Evolutionary conservation across 768 basidiomycete genomes (phyloP), one percentile per base, ranked within the genome.

Genomic region (Dioszegia crocea): DNA sequence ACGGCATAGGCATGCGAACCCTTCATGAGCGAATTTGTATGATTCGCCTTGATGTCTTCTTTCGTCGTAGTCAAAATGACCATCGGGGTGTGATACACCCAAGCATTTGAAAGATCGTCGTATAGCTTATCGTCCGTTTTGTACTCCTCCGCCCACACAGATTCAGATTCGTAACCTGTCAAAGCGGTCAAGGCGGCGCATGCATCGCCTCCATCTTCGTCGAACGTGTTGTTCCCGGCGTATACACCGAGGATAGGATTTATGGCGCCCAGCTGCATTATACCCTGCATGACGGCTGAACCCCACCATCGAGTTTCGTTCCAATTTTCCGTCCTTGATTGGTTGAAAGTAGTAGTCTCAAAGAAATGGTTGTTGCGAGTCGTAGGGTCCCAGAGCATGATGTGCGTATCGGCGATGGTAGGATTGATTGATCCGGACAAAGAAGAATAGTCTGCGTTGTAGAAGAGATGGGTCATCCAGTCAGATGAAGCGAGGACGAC

Each of bases 381-480:
- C 5, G 4, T n/a, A 1, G 59, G 59, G 27, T 61, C 40, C 46
- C 40, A 64, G 0, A 64, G 29, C 40, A 33, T 46, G 16, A 64
- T 50, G 1, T 24, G 17, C 21, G 40, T 31, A 1, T 46, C 41
- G 36, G 30, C 17, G 10, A 49, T 3, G 2, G 3, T 17, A 4
- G 61, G 61, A 24, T 47, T 31, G 31, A 26, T 52, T 8, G 26
- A 23, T 2, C 48, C 59, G n/a, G 51, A 6, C 45, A 71, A 41
- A 1, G 62, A 23, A 2, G 57, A 53, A 10, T 64, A 65, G 48
- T 69, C 54, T 17, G 56, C 14, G 47, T 59, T 61, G 40, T 36
- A 39, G 41, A 67, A 59, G 29, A 69, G 54, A 26, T 64, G 36
- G 24, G 53, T 47, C 16, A 66, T 54, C 69, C 64, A 65, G 16